These are phyloP conservation scores for Microsporum audouinii DNA, from an alignment of 2,329 filamentous ascomycete species.

Conservation along the genomic window DNA sequence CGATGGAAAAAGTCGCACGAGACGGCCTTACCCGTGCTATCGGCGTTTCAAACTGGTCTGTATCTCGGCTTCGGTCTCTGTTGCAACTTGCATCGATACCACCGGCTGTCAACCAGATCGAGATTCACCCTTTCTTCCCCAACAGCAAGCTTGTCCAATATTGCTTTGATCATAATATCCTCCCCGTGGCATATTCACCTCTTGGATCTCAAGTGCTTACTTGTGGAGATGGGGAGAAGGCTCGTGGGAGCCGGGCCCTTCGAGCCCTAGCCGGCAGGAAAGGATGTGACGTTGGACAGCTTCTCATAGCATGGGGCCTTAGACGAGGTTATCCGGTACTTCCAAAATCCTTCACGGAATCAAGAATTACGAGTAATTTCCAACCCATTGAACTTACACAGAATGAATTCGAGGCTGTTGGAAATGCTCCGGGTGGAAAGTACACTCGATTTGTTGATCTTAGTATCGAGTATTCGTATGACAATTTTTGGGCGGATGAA, in stretches of 20 bases:
- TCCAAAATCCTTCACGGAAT: constrained; percentile 1
- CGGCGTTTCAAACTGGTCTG: constrained; percentile 65
- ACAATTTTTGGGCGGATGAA: constrained; percentile 4
- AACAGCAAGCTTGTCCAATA: constrained; percentile 35
- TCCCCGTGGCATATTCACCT: constrained; percentile 35
- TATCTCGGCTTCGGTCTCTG: constrained; percentile 39
- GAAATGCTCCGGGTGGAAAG: neutral
- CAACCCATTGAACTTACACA: neutral
- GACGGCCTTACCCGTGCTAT: constrained; percentile 57
- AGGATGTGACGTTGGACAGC: neutral
- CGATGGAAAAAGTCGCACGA: constrained; percentile 49
- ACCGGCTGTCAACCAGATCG: constrained; percentile 37
- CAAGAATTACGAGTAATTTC: constrained; percentile 5
- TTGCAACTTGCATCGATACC: constrained; percentile 33
- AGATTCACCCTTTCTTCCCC: constrained; percentile 39
- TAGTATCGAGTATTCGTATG: constrained; percentile 1
- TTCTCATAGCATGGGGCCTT: constrained; percentile 1
- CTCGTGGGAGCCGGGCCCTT: neutral
- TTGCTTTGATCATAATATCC: constrained; percentile 31
- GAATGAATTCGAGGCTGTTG: neutral
- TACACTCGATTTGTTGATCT: constrained; percentile 4
- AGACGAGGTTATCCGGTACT: neutral
- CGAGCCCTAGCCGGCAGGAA: neutral
- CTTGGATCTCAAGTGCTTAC: constrained; percentile 15
- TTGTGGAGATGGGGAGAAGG: neutral